A percentile compares a stretch with the other conserved stretches of the same genome.
phyloP scores from a whole-genome alignment of 2,329 filamentous ascomycete species.

The Hypoxylon rubiginosum region DNA sequence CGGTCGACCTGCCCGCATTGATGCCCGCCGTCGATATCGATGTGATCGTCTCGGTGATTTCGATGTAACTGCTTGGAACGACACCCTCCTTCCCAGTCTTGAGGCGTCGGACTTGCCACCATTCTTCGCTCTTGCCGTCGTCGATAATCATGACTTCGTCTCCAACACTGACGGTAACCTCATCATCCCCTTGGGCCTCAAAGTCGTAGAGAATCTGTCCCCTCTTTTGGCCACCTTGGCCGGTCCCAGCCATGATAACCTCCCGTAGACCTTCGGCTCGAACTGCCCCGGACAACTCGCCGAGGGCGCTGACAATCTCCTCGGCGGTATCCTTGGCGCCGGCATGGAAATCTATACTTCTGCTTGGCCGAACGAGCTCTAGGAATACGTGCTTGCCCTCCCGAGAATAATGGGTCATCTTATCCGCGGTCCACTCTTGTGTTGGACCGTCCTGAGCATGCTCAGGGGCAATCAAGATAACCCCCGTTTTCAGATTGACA shows the following conservation, averaged over 20 bases:
- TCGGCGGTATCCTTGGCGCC: slow-evolving; percentile 96
- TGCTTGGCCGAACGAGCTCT: slow-evolving; percentile 91
- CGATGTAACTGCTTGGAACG: slow-evolving; percentile 95
- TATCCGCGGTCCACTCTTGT: slow-evolving; percentile 94
- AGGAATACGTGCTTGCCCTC: slow-evolving; percentile 98
- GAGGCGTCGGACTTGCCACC: slow-evolving; percentile 94
- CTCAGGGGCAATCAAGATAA: slow-evolving; percentile 91
- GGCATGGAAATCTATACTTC: slow-evolving; percentile 96
- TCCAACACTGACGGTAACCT: slow-evolving; percentile 89
- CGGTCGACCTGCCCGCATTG: slow-evolving; percentile 69
- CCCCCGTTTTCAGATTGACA: slow-evolving; percentile 89
- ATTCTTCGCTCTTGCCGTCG: slow-evolving; percentile 93
- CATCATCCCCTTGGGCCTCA: slow-evolving; percentile 94
- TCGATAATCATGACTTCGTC: slow-evolving; percentile 94
- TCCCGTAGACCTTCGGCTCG: slow-evolving; percentile 87
- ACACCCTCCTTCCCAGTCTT: slow-evolving; percentile 96
- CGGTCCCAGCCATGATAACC: slow-evolving; percentile 83
- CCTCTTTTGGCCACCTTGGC: slow-evolving; percentile 77
- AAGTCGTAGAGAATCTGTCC: slow-evolving; percentile 95
- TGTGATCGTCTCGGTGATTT: slow-evolving; percentile 79
- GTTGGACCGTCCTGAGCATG: slow-evolving; percentile 84
- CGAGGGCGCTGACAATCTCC: slow-evolving; percentile 89
- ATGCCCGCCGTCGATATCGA: slow-evolving; percentile 65
- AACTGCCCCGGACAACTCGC: slow-evolving; percentile 88
- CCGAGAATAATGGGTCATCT: slow-evolving; percentile 96